Percentiles rank a stretch among this genome's conserved stretches.
phyloP scores from a whole-genome alignment of 495 filamentous ascomycete genomes.

The Neurospora discreta region DNA sequence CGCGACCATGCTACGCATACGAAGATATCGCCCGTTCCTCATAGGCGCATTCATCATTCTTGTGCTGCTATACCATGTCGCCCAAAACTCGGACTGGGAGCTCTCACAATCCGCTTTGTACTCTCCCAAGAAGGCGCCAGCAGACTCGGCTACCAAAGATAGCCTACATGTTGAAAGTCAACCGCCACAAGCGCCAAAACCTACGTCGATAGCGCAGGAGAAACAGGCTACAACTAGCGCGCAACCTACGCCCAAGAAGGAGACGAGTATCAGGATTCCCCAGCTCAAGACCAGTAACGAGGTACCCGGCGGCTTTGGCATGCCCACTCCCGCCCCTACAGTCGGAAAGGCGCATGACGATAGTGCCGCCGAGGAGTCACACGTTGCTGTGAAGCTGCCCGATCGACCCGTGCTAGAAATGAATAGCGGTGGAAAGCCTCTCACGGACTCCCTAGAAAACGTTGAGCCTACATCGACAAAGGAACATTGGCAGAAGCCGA shows the following conservation, averaged over 20 bases:
- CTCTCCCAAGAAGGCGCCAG: background rate
- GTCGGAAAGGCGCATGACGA: background rate
- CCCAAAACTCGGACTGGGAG: slow-evolving; percentile 37
- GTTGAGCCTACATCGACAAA: slow-evolving; percentile 12
- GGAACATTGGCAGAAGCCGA: slow-evolving; percentile 58
- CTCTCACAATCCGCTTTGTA: slow-evolving; percentile 19
- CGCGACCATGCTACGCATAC: slow-evolving; percentile 57
- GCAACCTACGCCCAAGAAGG: slow-evolving; percentile 10
- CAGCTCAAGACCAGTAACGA: slow-evolving; percentile 25
- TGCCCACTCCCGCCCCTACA: slow-evolving; percentile 13
- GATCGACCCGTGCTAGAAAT: background rate
- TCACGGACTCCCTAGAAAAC: slow-evolving; percentile 12
- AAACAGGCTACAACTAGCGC: background rate
- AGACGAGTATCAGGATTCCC: slow-evolving; percentile 22
- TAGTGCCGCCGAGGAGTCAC: background rate
- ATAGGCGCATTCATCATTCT: slow-evolving; percentile 56
- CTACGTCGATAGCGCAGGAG: background rate
- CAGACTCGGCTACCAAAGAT: background rate
- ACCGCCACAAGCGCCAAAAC: background rate
- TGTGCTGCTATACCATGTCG: slow-evolving; percentile 56
- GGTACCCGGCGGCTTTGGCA: slow-evolving; percentile 11
- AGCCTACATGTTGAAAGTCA: background rate
- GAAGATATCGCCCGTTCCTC: slow-evolving; percentile 66
- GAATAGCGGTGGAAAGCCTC: background rate
- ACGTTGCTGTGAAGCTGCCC: slow-evolving; percentile 2